Evolutionary conservation across 2,329 filamentous ascomycete species (phyloP).

Genomic region (Phaeosphaeria sp.): DNA sequence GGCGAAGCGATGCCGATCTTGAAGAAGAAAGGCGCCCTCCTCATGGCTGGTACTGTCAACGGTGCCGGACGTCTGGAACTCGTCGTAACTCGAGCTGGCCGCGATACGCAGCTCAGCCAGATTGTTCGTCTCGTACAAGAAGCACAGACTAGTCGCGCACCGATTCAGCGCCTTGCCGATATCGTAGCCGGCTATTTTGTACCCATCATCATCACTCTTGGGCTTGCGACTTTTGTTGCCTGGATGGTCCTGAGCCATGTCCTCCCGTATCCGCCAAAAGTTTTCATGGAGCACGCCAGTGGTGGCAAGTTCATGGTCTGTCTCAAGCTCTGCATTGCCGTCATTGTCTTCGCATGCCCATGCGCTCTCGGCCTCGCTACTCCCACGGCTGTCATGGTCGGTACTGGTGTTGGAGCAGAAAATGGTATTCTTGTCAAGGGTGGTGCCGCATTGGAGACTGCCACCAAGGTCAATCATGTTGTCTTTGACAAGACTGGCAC

Average conservation of each 20-base stretch:
- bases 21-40: constrained; percentile 77
- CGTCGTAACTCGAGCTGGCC: constrained; percentile 87
- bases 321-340: constrained; percentile 95
- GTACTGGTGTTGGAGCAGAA: constrained; percentile 94
- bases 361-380: constrained; percentile 96
- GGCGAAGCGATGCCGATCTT: constrained; percentile 95
- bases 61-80: constrained; percentile 91
- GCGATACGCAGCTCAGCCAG: constrained; percentile 95
- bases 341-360: constrained; percentile 97
- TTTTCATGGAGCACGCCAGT: constrained; percentile 80
- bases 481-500: constrained; percentile 97
- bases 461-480: constrained; percentile 87
- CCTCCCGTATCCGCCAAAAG: constrained; percentile 80
- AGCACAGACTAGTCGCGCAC: constrained; percentile 90
- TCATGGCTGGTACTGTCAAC: constrained; percentile 96
- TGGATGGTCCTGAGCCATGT: constrained; percentile 97
- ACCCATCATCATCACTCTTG: constrained; percentile 84
- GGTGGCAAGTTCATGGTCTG: constrained; percentile 97
- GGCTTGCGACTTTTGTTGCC: constrained; percentile 80
- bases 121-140: constrained; percentile 99
- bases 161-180: constrained; percentile 93
- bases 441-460: constrained; percentile 87
- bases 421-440: constrained; percentile 98
- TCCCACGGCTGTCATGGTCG: constrained; percentile 98
- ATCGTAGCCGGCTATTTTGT: constrained; percentile 93